Conservation (phyloP, 1,284 basidiomycete genomes). For the Sphaerobolus stellatus region DNA sequence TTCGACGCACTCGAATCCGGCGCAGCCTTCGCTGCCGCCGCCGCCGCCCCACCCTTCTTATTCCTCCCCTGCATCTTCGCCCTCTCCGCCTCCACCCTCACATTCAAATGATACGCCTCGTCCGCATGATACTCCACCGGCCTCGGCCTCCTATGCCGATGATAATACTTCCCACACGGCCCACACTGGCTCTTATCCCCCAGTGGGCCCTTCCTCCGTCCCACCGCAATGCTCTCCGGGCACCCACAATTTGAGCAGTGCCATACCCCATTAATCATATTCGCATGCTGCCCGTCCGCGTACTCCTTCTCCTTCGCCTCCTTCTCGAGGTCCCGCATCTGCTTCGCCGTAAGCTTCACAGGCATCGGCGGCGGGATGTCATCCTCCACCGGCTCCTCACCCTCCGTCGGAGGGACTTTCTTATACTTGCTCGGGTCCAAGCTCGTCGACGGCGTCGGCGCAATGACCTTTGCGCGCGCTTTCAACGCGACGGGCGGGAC, state of each 20-base stretch:
- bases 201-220: conserved; percentile 82
- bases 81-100: conserved; percentile 55
- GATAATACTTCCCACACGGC: conserved; percentile 87
- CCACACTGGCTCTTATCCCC: conserved; percentile 92
- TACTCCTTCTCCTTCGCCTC: conserved; percentile 81
- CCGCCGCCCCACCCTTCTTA: conserved; percentile 49
- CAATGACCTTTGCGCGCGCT: conserved; percentile 54
- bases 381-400: conserved; percentile 7
- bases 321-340: conserved; percentile 70
- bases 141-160: conserved; percentile 74
- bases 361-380: conserved; percentile 46
- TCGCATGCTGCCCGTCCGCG: conserved; percentile 77
- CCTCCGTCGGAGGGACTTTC: conserved; percentile 3
- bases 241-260: conserved; percentile 91
- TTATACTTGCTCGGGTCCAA: conserved; percentile 39
- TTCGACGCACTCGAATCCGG: conserved; percentile 7
- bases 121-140: conserved; percentile 76
- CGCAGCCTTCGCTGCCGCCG: conserved; percentile 16
- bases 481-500: conserved; percentile 55
- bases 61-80: conserved; percentile 44
- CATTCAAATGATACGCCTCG: conserved; percentile 62
- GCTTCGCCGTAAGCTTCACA: conserved; percentile 44
- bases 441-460: conserved; percentile 64
- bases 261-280: conserved; percentile 83
- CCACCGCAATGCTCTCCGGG: conserved; percentile 81